Conservation (phyloP, 202 grass and related monocot genomes). For the Saccharum hybrid region DNA sequence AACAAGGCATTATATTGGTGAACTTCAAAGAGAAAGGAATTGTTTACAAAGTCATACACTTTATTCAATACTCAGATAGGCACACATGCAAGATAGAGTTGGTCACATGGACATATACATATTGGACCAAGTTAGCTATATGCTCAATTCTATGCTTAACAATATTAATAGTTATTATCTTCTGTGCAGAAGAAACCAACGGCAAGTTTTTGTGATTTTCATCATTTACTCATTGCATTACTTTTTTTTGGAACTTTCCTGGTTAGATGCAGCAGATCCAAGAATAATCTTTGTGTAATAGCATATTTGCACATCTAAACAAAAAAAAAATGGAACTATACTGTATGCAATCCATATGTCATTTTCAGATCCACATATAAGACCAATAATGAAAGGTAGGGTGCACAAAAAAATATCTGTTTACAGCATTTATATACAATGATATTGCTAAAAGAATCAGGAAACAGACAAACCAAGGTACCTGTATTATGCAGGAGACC, state of each 20-base stretch:
- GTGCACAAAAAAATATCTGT: neutral
- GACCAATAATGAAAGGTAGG: neutral
- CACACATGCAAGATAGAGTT: neutral
- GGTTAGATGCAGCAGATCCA: slow-evolving; percentile 17
- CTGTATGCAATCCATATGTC: neutral
- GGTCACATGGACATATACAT: neutral
- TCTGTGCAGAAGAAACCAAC: slow-evolving; percentile 12
- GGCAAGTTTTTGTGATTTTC: neutral
- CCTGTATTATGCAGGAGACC: slow-evolving; percentile 91
- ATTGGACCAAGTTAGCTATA: neutral
- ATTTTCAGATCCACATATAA: slow-evolving; percentile 21
- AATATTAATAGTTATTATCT: slow-evolving; percentile 30
- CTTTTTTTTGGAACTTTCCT: slow-evolving; percentile 11
- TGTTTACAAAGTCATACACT: neutral
- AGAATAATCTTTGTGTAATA: neutral
- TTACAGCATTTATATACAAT: neutral
- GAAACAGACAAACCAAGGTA: slow-evolving; percentile 41
- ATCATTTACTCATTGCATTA: slow-evolving; percentile 17
- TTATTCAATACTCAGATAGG: neutral
- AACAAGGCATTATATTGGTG: slow-evolving; percentile 2
- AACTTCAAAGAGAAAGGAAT: neutral
- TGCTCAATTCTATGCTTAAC: neutral
- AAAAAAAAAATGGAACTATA: neutral
- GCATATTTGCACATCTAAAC: neutral
- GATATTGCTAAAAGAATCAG: slow-evolving; percentile 31